These are phyloP conservation scores for Vittaforma corneae DNA, from an alignment of 371 early-diverging fungal genomes.

Conservation along the genomic window DNA sequence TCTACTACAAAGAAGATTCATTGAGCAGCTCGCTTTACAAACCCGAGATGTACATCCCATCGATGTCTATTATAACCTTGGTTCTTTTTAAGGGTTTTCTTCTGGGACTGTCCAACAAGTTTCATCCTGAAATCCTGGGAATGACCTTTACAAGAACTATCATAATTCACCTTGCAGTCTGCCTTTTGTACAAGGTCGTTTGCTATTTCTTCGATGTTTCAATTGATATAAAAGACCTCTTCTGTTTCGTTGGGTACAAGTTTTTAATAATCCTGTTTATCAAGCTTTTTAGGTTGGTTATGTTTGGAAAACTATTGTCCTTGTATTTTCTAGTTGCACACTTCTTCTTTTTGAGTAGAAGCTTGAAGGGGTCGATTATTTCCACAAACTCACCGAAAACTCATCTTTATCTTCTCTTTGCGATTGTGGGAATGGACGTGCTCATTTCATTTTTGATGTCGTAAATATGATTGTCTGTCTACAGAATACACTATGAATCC, in stretches of 20 bases:
- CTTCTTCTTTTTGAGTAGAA: conserved; percentile 50
- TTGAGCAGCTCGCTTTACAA: conserved; percentile 69
- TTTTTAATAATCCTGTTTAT: conserved; percentile 62
- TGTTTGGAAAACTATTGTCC: conserved; percentile 21
- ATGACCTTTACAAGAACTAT: conserved; percentile 72
- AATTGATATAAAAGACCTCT: conserved; percentile 70
- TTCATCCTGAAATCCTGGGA: conserved; percentile 77
- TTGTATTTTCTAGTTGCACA: conserved; percentile 42
- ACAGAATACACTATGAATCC: too few species aligned
- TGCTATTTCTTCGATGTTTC: conserved; percentile 75
- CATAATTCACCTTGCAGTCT: conserved; percentile 68
- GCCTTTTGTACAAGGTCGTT: conserved; percentile 68
- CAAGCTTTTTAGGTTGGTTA: conserved; percentile 5
- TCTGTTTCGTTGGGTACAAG: conserved; percentile 84
- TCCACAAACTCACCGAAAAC: too few species aligned
- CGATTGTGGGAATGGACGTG: too few species aligned
- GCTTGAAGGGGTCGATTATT: too few species aligned
- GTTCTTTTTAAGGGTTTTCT: conserved; percentile 71
- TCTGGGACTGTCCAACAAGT: conserved; percentile 65
- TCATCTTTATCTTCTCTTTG: too few species aligned
- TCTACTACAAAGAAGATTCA: conserved; percentile 63
- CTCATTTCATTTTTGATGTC: too few species aligned
- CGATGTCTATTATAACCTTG: conserved; percentile 83
- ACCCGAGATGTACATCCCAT: conserved; percentile 90
- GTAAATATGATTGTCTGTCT: too few species aligned